Base-by-base conservation (phyloP, 108 stramenopile species). In the Discostella stelligeroides region DNA sequence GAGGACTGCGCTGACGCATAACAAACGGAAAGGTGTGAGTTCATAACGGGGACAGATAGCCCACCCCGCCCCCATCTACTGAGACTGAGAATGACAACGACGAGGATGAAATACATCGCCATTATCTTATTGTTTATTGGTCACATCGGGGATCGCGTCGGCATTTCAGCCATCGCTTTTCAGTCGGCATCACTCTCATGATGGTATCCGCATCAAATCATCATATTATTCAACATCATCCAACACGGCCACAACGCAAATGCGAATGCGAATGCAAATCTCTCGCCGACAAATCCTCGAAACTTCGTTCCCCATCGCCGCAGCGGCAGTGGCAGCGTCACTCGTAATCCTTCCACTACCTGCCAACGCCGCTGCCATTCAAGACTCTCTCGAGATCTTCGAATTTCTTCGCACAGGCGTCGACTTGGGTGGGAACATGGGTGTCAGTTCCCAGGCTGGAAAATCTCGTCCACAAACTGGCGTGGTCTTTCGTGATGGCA, bases 391-490 rank as follows among this genome's bases (percentile, higher is more conserved):
- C 25, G 68, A 81, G 20, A 73, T 86, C 21, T 76, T 88, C 7
- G 61, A 73, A 13, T 92, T 92, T 50, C 71, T 92, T 0, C 78
- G 87, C 23, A 85, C 84, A 1, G 91, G 91, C 4, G 40, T 85
- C 11, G 88, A 88, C 54, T 34, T 63, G 0, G 81, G 73, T 1
- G 87, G 87, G 1, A 68, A 57, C 40, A 94, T 94, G 92, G 92
- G 92, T 2, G 87, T 94, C 0, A 69, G 69, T n/a, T 79, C 86
- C 24, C 88, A 53, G 63, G 90, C 88, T 11, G 92, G 92, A 18
- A 94, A 94, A 66, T 64, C 75, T 4, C 78, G 84, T 54, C 92
- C 92, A 4, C 72, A 80, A 68, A 94, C 90, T 0, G 90, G 90
- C 10, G 89, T 94, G 13, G 63, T 91, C 8, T 71, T 94, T 41